Percentiles rank a stretch among this genome's conserved stretches.
Conservation (phyloP, 2,329 filamentous ascomycete species). For the Aphanoascus verrucosus region DNA sequence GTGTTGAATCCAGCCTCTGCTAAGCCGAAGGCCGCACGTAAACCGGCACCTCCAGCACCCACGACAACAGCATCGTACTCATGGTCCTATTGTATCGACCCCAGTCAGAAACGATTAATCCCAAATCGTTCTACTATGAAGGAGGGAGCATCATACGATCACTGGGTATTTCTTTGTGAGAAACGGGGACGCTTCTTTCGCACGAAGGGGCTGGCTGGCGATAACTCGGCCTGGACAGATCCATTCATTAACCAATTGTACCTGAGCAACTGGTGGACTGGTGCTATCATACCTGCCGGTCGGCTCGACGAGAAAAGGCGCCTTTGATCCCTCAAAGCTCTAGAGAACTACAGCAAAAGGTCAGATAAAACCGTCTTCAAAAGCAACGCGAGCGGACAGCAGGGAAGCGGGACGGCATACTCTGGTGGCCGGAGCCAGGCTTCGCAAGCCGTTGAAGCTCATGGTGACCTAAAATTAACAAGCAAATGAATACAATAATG, state of each 20-base stretch:
- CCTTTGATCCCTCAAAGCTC: conserved; percentile 52
- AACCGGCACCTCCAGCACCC: conserved; percentile 52
- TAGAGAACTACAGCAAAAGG: conserved; percentile 47
- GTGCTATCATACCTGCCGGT: conserved; percentile 51
- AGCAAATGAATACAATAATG: conserved; percentile 13
- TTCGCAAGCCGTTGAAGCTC: conserved; percentile 42
- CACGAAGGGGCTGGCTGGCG: conserved; percentile 72
- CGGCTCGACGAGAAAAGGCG: conserved; percentile 81
- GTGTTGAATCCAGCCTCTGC: conserved; percentile 55
- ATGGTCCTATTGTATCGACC: conserved; percentile 56
- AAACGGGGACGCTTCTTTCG: conserved; percentile 83
- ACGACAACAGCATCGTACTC: conserved; percentile 96
- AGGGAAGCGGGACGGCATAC: conserved; percentile 29
- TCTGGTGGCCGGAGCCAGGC: conserved; percentile 40
- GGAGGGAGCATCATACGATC: conserved; percentile 53
- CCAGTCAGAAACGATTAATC: background rate
- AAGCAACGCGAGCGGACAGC: background rate
- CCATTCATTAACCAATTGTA: background rate
- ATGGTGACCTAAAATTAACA: conserved; percentile 29
- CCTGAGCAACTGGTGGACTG: conserved; percentile 18
- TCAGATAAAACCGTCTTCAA: conserved; percentile 19
- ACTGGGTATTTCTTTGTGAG: conserved; percentile 87
- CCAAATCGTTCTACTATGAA: background rate
- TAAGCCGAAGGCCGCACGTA: conserved; percentile 53
- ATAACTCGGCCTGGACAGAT: conserved; percentile 63